Base-by-base conservation (phyloP, 2,329 filamentous ascomycete genomes). In the Lecanicillium sp. region DNA sequence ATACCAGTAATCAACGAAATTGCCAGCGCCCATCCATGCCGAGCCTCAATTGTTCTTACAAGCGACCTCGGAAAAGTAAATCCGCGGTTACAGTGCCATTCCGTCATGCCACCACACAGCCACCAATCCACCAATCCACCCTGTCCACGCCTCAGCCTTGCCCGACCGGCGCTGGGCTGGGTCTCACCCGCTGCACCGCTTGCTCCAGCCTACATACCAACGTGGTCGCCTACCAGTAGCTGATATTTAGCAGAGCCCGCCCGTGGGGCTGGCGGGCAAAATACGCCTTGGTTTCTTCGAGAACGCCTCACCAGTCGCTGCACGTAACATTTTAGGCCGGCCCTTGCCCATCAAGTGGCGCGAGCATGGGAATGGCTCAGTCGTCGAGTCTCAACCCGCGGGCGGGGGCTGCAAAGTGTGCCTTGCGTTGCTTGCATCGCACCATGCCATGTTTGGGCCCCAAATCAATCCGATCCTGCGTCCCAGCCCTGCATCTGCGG, bases 241-340 rank as follows among this genome's bases (percentile, higher is more conserved):
- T n/a, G n/a, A n/a, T n/a, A n/a, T n/a, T n/a, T n/a, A n/a, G n/a
- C n/a, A n/a, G 12, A 19, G 32, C 33, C 43, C 24, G 14, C 17
- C 19, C 43, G 43, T 38, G 43, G 43, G 35, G 43, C 43, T 37
- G 9, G 8, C 15, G 11, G 19, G 17, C 43, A 6, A 30, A 46
- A 35, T 46, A 12, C 33, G 35, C 43, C 43, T 44, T 24, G 38
- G 35, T 32, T 46, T 39, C 14, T 14, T 24, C 21, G 33, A 44
- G 30, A 45, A 39, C 43, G 43, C 43, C 43, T 45, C 43, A 14
- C 24, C 12, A 17, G 17, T 11, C 21, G 33, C 43, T 27, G 23
- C 23, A 21, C 24, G 12, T 29, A n/a, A 6, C 26, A 12, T 12
- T 7, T 12, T 27, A 23, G 24, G n/a, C 24, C 40, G n/a, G 21